Conservation (phyloP, 1,284 basidiomycete species). For the Sanghuangporus sanghuang region DNA sequence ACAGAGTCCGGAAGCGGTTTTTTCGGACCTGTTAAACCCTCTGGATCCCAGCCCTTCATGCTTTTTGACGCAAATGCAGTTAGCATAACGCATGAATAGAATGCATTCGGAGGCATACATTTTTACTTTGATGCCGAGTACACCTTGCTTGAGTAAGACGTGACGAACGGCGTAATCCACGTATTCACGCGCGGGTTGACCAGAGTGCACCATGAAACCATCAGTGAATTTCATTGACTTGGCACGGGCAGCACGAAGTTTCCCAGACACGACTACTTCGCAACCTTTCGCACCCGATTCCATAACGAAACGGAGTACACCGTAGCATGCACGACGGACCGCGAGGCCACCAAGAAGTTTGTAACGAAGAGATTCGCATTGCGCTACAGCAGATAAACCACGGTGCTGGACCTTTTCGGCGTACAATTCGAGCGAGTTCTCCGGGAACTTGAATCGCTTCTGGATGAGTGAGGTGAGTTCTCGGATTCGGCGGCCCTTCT, state of each 20-base stretch:
- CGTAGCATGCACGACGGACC: slow-evolving; percentile 98
- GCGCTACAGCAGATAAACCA: slow-evolving; percentile 97
- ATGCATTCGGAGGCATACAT: slow-evolving; percentile 58
- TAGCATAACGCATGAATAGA: not conserved
- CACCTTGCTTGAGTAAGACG: slow-evolving; percentile 98
- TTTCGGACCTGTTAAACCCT: slow-evolving; percentile 82
- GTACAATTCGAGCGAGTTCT: slow-evolving; percentile 98
- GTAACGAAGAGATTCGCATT: slow-evolving; percentile 98
- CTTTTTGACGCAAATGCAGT: slow-evolving; percentile 34
- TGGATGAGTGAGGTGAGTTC: slow-evolving; percentile 98
- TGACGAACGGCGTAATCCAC: slow-evolving; percentile 98
- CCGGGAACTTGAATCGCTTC: slow-evolving; percentile 99
- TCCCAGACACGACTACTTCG: slow-evolving; percentile 99
- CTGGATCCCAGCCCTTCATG: slow-evolving; percentile 96
- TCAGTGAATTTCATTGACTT: slow-evolving; percentile 99
- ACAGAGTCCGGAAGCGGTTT: slow-evolving; percentile 97
- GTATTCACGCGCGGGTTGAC: slow-evolving; percentile 96
- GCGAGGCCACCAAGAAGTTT: slow-evolving; percentile 99
- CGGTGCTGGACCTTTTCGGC: slow-evolving; percentile 99
- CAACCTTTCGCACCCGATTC: slow-evolving; percentile 99
- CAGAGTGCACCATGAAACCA: slow-evolving; percentile 99
- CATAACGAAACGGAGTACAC: slow-evolving; percentile 99
- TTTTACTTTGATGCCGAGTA: slow-evolving; percentile 99
- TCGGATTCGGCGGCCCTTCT: slow-evolving; percentile 99
- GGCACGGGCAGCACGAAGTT: slow-evolving; percentile 98